Evolutionary conservation across 1,284 basidiomycete genomes (phyloP).

Genomic region (Ceratobasidium sp.): DNA sequence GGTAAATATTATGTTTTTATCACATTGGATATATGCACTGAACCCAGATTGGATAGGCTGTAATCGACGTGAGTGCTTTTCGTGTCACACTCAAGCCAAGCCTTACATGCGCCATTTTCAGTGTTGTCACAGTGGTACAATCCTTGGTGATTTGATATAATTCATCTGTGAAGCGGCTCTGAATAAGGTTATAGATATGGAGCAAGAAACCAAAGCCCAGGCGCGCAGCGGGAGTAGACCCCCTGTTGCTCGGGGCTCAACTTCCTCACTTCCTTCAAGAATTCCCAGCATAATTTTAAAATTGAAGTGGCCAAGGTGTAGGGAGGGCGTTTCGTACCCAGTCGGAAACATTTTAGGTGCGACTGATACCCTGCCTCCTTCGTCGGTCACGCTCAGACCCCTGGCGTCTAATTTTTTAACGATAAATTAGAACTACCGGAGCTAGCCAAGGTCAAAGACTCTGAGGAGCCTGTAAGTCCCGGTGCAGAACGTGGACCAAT

Average conservation of each 20-base stretch:
- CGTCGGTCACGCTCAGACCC: no score
- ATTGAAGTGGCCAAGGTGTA: conserved; percentile 11
- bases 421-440: conserved; percentile 21
- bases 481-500: conserved; percentile 32
- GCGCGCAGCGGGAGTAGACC: neutral
- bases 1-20: neutral
- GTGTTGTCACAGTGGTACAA: conserved; percentile 38
- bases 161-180: neutral
- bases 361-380: neutral
- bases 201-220: conserved; percentile 17
- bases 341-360: conserved; percentile 34
- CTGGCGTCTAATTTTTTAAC: neutral
- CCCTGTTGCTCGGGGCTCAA: neutral
- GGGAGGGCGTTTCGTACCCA: neutral
- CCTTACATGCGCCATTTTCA: neutral
- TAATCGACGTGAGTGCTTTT: conserved; percentile 16
- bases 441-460: conserved; percentile 23
- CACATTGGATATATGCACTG: neutral
- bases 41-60: conserved; percentile 1
- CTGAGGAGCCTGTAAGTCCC: conserved; percentile 30
- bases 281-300: neutral
- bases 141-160: conserved; percentile 1
- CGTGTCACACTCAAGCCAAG: neutral
- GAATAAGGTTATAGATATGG: conserved; percentile 23
- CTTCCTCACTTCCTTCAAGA: conserved; percentile 2